These are phyloP conservation scores for Cyclostephanos tholiformis DNA, from an alignment of 108 stramenopile species.

Conservation along the genomic window DNA sequence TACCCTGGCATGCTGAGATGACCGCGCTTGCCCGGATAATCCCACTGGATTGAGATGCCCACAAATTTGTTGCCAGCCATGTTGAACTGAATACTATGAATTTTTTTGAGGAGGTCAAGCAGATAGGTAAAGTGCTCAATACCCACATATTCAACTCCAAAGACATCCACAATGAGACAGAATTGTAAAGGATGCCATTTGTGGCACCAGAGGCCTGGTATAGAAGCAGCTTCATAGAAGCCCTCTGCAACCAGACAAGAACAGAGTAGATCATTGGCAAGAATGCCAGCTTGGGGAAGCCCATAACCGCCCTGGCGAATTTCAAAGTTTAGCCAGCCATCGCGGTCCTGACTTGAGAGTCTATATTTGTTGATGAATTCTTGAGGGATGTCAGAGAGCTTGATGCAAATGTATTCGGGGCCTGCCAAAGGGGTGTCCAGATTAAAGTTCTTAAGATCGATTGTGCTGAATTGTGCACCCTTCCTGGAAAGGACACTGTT, in stretches of 20 bases:
- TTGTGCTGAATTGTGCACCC: too few species aligned
- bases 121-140: slow-evolving; percentile 1
- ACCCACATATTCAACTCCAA: slow-evolving; percentile 55
- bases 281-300: slow-evolving; percentile 47
- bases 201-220: slow-evolving; percentile 32
- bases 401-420: slow-evolving; percentile 13
- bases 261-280: slow-evolving; percentile 39
- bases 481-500: too few species aligned
- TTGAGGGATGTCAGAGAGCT: slow-evolving; percentile 27
- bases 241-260: slow-evolving; percentile 18
- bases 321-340: slow-evolving; percentile 32
- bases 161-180: slow-evolving; percentile 48
- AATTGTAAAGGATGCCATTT: too few species aligned
- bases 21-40: slow-evolving; percentile 44
- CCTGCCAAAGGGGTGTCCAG: too few species aligned
- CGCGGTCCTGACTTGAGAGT: neutral
- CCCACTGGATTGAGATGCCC: slow-evolving; percentile 50
- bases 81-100: too few species aligned
- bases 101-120: too few species aligned
- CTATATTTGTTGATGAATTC: slow-evolving; percentile 46
- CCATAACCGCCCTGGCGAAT: slow-evolving; percentile 52
- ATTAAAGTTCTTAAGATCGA: too few species aligned
- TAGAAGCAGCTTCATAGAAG: slow-evolving; percentile 13
- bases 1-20: too few species aligned
- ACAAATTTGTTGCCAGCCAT: too few species aligned